phyloP scores from a whole-genome alignment of 2,329 filamentous ascomycete genomes.

The Cladorrhinum sp. region DNA sequence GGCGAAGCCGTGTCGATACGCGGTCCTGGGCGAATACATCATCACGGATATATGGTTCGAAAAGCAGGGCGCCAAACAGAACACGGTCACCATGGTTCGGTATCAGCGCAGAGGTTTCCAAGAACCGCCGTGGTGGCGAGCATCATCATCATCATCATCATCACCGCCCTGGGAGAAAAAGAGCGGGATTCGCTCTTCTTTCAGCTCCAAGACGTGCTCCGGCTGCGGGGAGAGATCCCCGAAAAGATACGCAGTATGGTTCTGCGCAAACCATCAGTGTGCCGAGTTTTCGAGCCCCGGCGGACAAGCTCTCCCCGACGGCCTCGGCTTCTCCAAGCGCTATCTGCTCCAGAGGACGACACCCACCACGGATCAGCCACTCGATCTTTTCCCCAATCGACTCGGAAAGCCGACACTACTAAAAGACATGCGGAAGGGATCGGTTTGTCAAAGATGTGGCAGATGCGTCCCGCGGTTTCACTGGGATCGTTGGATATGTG shows the following conservation, averaged over 20 bases:
- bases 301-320: not conserved
- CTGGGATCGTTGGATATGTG: not conserved
- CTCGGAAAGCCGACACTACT: not conserved
- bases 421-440: not conserved
- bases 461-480: not conserved
- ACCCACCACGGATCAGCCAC: not conserved
- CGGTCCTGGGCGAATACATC: constrained; percentile 1
- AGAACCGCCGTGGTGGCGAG: not conserved
- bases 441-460: not conserved
- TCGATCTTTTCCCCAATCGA: not conserved
- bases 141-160: not conserved
- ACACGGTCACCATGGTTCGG: not conserved
- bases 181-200: not conserved
- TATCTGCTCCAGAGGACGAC: not conserved
- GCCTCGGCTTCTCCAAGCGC: not conserved
- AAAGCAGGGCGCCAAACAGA: not conserved
- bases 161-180: not conserved
- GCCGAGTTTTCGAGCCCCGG: not conserved
- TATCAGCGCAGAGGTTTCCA: not conserved
- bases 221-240: not conserved
- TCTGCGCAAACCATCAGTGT: not conserved
- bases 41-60: constrained; percentile 1
- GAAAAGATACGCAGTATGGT: not conserved
- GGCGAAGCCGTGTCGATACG: constrained; percentile 1
- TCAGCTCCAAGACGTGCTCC: not conserved